Conservation (phyloP, 2,329 filamentous ascomycete species). For the Exophiala viscosa region DNA sequence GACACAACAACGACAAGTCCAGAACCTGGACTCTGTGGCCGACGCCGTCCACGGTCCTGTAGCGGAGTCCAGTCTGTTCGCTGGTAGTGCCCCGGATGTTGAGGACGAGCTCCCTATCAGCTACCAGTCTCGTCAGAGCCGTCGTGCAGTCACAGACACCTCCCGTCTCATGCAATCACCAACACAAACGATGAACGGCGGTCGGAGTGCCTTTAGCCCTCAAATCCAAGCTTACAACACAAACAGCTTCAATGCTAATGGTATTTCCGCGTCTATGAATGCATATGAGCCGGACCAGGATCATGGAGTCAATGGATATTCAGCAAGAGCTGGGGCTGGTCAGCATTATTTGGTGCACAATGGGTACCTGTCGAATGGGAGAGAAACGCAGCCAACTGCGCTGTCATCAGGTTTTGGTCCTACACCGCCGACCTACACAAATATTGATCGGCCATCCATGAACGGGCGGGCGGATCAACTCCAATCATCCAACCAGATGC, state of each 20-base stretch:
- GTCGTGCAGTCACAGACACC: slow-evolving; percentile 8
- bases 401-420: neutral
- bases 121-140: slow-evolving; percentile 23
- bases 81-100: slow-evolving; percentile 21
- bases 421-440: slow-evolving; percentile 2
- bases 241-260: slow-evolving; percentile 8
- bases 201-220: slow-evolving; percentile 5
- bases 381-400: neutral
- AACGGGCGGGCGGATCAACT: slow-evolving; percentile 7
- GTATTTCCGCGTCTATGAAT: slow-evolving; percentile 3
- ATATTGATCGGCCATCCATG: neutral
- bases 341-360: neutral
- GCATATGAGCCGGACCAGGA: slow-evolving; percentile 4
- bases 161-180: slow-evolving; percentile 15
- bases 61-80: slow-evolving; percentile 17
- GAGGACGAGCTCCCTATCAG: slow-evolving; percentile 8
- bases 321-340: neutral
- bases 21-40: slow-evolving; percentile 6
- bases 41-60: neutral
- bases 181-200: slow-evolving; percentile 1
- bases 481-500: neutral
- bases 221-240: slow-evolving; percentile 10
- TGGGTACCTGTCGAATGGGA: neutral
- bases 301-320: neutral
- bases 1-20: slow-evolving; percentile 16